Evolutionary conservation across 2,329 filamentous ascomycete species (phyloP), one percentile per base, ranked within the genome.

Genomic region (Fusarium acutatum): DNA sequence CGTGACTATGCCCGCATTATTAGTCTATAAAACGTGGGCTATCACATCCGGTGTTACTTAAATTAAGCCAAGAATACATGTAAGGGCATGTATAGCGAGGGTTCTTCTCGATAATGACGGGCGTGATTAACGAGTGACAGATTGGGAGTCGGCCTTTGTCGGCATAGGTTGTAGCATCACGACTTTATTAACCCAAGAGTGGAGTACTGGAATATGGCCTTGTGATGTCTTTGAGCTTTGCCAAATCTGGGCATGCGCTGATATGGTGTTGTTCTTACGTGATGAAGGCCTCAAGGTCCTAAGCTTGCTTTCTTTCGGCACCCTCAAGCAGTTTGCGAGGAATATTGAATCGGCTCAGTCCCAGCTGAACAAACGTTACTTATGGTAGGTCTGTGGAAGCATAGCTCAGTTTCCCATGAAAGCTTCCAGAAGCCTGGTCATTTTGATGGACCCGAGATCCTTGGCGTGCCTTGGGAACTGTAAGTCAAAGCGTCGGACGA

Each of bases 121-220:
- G 26, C 35, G 24, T 32, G 28, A 24, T 34, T 26, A 22, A 52
- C 40, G 18, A 47, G 32, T 26, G 50, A 30, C 38, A 47, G 28
- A 30, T 60, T 20, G 20, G 50, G 38, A 14, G 15, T 22, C 38
- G 38, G 69, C 46, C 49, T 72, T 30, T 35, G 28, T 49, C 64
- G 40, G 63, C 30, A 57, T 38, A 37, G 34, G 6, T 12, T 28
- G 11, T 22, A 28, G 26, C 20, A 64, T 60, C 30, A 41, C 6
- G 58, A 58, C n/a, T 38, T 40, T 68, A 60, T 59, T 22, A 22
- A 35, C 32, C 22, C 14, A 61, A 59, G 22, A 66, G 66, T 73
- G 73, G 64, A 68, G 69, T 54, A 4, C 11, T 11, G 32, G 43
- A 28, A 38, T 44, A 73, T 40, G 56, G 24, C 12, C 54, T 15